Conservation (phyloP, 768 basidiomycete species). For the Mycena galopus region DNA sequence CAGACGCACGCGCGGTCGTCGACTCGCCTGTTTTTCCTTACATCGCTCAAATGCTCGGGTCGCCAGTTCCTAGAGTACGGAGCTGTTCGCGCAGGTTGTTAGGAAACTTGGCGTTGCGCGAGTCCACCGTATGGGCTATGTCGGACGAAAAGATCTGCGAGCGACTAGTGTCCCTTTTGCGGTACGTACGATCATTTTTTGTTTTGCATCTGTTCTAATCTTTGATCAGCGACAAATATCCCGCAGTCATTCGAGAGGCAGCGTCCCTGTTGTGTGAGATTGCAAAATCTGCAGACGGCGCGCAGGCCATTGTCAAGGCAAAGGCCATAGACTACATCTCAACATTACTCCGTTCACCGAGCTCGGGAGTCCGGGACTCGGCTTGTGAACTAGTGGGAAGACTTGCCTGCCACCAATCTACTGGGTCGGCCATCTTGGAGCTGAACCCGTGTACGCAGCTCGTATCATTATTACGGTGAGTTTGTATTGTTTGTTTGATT, state of each 20-base stretch:
- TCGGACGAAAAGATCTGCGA: background rate
- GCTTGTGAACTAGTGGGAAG: background rate
- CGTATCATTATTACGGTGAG: too few relatives aligned
- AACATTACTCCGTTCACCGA: background rate
- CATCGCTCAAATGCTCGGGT: background rate
- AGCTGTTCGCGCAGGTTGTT: background rate
- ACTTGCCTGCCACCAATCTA: background rate
- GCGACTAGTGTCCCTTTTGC: background rate
- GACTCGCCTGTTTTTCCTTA: background rate
- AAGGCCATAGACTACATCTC: background rate
- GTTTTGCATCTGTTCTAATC: background rate
- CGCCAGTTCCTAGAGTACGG: background rate
- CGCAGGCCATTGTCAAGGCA: background rate
- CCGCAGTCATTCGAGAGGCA: background rate
- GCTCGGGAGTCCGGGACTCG: background rate
- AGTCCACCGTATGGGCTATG: background rate
- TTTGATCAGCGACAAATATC: background rate
- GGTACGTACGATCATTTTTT: background rate
- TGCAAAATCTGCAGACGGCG: background rate
- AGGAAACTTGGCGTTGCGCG: background rate
- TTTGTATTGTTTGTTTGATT: background rate
- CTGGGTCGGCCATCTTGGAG: background rate
- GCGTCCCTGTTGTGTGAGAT: background rate
- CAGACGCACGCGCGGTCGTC: background rate
- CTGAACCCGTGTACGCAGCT: background rate